phyloP scores from a whole-genome alignment of 495 filamentous ascomycete genomes.

The Penicillium flavigenum region DNA sequence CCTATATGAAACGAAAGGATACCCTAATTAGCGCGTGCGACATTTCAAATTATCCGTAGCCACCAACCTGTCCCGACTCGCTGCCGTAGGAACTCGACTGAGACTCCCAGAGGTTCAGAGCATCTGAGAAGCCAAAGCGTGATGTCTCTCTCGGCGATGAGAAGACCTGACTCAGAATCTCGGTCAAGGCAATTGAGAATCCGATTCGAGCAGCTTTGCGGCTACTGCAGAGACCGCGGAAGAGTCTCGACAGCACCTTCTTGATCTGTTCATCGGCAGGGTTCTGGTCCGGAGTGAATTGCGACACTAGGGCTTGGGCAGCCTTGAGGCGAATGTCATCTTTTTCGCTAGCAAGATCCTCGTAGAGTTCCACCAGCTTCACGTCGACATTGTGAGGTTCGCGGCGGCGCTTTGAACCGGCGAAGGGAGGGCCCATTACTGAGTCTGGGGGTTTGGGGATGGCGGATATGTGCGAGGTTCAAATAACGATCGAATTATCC shows the following conservation, averaged over 20 bases:
- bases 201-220: constrained; percentile 85
- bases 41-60: background rate
- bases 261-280: constrained; percentile 43
- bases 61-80: constrained; percentile 59
- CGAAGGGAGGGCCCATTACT: constrained; percentile 29
- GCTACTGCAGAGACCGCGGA: constrained; percentile 85
- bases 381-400: constrained; percentile 47
- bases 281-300: constrained; percentile 46
- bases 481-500: constrained; percentile 4
- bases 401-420: constrained; percentile 44
- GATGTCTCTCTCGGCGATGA: constrained; percentile 24
- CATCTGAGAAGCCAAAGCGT: constrained; percentile 47
- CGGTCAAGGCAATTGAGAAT: constrained; percentile 87
- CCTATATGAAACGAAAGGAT: constrained; percentile 47
- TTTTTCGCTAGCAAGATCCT: constrained; percentile 54
- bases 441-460: background rate
- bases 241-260: constrained; percentile 60
- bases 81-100: constrained; percentile 65
- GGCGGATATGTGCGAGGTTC: constrained; percentile 8
- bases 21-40: constrained; percentile 16
- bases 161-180: constrained; percentile 65
- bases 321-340: constrained; percentile 52
- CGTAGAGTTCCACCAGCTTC: constrained; percentile 55
- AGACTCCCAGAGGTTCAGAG: constrained; percentile 64
- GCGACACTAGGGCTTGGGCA: constrained; percentile 45